Base-by-base conservation (phyloP, 108 stramenopile species). In the Conticribra guillardii region DNA sequence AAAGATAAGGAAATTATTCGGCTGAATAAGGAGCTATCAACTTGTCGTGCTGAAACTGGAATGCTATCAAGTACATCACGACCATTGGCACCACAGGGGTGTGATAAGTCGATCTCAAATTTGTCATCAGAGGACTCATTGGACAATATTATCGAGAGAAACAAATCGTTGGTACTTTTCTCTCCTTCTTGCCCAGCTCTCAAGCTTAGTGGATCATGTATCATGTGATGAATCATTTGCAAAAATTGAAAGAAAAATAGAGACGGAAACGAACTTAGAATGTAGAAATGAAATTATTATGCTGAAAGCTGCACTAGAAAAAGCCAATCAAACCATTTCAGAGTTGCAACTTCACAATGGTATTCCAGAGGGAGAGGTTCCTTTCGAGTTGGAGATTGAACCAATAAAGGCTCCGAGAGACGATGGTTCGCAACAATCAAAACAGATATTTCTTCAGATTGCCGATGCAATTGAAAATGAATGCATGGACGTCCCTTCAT, bases 21-120 rank as follows among this genome's bases (percentile, higher is more conserved):
- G 27, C 76, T 94, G 19, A 84, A 90, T 60, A 60, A 78, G 61
- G 90, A 91, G 52, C 60, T 94, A 8, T 74, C 82, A 17, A 69
- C 11, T 5, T 41, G 37, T 41, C 11, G 5, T 9, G 37, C 87
- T 30, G 93, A 94, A 79, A 90, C 91, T 63, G 90, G 86, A 53
- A 76, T 87, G 29, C 65, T 94, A 18, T 85, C 64, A 50, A 86
- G 76, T 33, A 56, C 71, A 16, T 60, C 69, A 15, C 58, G 74
- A 46, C 30, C 56, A 22, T 67, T 80, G 56, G 82, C 37, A 41
- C 11, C n/a, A n/a, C n/a, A n/a, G n/a, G n/a, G n/a, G n/a, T n/a
- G n/a, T n/a, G n/a, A n/a, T n/a, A n/a, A n/a, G n/a, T n/a, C n/a
- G n/a, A n/a, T 79, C 15, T 79, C 78, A 33, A 37, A 58, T 58